These are phyloP conservation scores for Schwanniomyces occidentalis DNA, from an alignment of 805 yeast genomes.

Conservation along the genomic window DNA sequence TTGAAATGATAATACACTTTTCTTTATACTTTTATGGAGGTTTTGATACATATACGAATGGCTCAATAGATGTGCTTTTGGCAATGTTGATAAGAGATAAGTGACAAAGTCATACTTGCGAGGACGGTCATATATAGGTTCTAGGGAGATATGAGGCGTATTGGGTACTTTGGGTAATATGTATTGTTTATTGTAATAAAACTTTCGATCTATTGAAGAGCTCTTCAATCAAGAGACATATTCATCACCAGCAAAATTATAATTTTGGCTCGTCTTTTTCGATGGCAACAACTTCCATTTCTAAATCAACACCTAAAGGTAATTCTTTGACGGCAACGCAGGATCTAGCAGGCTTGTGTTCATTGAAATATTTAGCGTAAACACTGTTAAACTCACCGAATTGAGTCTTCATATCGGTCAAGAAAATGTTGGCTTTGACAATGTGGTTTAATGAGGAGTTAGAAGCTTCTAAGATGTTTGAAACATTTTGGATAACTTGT, in stretches of 20 bases:
- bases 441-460: slow-evolving; percentile 81
- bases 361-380: slow-evolving; percentile 73
- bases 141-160: too few relatives aligned
- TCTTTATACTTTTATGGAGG: too few relatives aligned
- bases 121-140: too few relatives aligned
- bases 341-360: slow-evolving; percentile 93
- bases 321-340: slow-evolving; percentile 93
- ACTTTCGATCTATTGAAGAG: too few relatives aligned
- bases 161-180: too few relatives aligned
- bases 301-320: slow-evolving; percentile 85
- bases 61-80: too few relatives aligned
- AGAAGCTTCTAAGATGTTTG: slow-evolving; percentile 76
- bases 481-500: slow-evolving; percentile 67
- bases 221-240: too few relatives aligned
- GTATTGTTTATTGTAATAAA: too few relatives aligned
- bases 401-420: slow-evolving; percentile 79
- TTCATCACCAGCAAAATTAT: slow-evolving; percentile 17
- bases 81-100: too few relatives aligned
- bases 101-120: too few relatives aligned
- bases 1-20: too few relatives aligned
- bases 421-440: slow-evolving; percentile 85
- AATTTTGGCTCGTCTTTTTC: slow-evolving; percentile 48
- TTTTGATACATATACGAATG: too few relatives aligned
- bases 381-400: slow-evolving; percentile 85
- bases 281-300: slow-evolving; percentile 89